Percentiles rank a stretch among this genome's conserved stretches.
phyloP scores from a whole-genome alignment of 176 grass and related monocot genomes.

The Triticum turgidum region DNA sequence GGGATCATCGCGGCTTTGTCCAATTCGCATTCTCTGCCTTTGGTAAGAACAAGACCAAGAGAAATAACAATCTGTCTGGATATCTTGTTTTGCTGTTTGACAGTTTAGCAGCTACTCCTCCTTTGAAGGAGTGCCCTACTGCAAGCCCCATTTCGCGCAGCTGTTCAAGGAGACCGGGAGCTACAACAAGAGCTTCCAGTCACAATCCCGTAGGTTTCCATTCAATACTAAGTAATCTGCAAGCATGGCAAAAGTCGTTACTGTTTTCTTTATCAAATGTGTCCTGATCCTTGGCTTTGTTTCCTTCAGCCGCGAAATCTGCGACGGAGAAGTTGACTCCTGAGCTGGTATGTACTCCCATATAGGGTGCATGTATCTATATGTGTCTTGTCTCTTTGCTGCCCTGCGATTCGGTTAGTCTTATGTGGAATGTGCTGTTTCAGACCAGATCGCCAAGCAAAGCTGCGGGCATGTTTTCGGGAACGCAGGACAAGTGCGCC shows the following conservation, averaged over 20 bases:
- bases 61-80: not conserved
- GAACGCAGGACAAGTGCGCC: slow-evolving; percentile 97
- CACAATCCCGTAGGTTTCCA: slow-evolving; percentile 45
- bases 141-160: slow-evolving; percentile 94
- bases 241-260: not conserved
- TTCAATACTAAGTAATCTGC: not conserved
- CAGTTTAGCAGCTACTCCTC: slow-evolving; percentile 89
- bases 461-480: slow-evolving; percentile 90
- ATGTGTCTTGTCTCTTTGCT: not conserved
- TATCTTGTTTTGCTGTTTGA: slow-evolving; percentile 12
- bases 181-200: slow-evolving; percentile 88
- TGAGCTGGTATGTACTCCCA: slow-evolving; percentile 48
- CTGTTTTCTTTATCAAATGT: not conserved
- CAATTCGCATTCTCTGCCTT: not conserved
- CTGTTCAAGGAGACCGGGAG: slow-evolving; percentile 86
- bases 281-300: not conserved
- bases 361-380: not conserved
- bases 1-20: not conserved
- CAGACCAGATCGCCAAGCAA: slow-evolving; percentile 95
- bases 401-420: not conserved
- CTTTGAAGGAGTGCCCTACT: slow-evolving; percentile 81
- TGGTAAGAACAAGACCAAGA: slow-evolving; percentile 5
- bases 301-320: slow-evolving; percentile 66
- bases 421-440: slow-evolving; percentile 10
- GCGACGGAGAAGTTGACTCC: slow-evolving; percentile 52